phyloP scores from a whole-genome alignment of 2,329 filamentous ascomycete species.

The Cytospora piceae region DNA sequence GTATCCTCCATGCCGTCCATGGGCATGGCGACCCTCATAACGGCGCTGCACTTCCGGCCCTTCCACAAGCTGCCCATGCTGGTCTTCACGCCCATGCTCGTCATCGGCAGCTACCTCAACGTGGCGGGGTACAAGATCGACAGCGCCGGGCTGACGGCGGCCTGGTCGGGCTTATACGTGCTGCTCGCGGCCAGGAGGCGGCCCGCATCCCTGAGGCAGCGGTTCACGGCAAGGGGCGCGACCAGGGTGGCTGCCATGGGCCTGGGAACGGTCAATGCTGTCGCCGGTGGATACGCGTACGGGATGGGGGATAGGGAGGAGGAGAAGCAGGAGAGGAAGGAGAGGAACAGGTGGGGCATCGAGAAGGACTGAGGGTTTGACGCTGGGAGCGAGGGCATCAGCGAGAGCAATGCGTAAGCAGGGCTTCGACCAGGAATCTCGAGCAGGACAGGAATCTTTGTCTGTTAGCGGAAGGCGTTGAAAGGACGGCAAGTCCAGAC shows the following conservation, averaged over 20 bases:
- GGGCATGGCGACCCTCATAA: slow-evolving; percentile 59
- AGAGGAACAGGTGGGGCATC: slow-evolving; percentile 56
- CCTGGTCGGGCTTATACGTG: slow-evolving; percentile 61
- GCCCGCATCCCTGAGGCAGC: slow-evolving; percentile 38
- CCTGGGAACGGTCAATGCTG: slow-evolving; percentile 52
- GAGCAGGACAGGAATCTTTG: not conserved
- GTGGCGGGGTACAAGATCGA: slow-evolving; percentile 62
- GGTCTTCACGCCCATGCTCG: slow-evolving; percentile 53
- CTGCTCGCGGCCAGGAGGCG: slow-evolving; percentile 57
- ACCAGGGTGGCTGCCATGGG: slow-evolving; percentile 57
- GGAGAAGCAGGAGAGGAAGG: slow-evolving; percentile 53
- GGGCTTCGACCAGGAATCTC: not conserved
- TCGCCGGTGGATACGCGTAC: slow-evolving; percentile 57
- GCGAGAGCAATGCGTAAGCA: not conserved
- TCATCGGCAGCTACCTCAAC: slow-evolving; percentile 63
- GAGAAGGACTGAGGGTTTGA: slow-evolving; percentile 31
- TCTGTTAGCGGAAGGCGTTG: not conserved
- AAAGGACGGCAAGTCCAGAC: not conserved
- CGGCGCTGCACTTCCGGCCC: slow-evolving; percentile 59
- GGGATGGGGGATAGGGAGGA: slow-evolving; percentile 53
- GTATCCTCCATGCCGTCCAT: slow-evolving; percentile 59
- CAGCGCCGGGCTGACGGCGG: slow-evolving; percentile 58
- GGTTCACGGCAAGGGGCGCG: slow-evolving; percentile 52
- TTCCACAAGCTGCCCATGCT: slow-evolving; percentile 53
- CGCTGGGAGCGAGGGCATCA: not conserved